Conservation (phyloP, 495 filamentous ascomycete species). For the Clohesyomyces aquaticus region DNA sequence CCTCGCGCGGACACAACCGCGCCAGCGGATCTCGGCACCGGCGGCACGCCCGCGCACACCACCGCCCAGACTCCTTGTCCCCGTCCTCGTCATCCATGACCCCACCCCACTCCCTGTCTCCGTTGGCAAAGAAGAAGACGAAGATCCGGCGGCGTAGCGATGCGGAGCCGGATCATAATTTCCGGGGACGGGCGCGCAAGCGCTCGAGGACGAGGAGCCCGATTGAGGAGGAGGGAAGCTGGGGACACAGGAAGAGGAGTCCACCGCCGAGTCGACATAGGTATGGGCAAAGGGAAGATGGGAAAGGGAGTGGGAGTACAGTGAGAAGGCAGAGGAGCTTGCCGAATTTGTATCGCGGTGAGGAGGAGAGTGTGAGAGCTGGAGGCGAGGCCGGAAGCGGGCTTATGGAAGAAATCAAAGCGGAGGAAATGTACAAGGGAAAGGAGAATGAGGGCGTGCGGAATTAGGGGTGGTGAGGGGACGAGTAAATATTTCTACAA, state of each 20-base stretch:
- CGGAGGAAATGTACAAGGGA: background rate
- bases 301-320: background rate
- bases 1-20: background rate
- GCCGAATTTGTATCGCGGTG: constrained; percentile 21
- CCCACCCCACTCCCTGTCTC: background rate
- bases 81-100: background rate
- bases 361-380: background rate
- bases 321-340: constrained; percentile 23
- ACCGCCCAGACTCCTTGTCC: background rate
- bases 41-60: background rate
- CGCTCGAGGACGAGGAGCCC: background rate
- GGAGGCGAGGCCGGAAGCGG: background rate
- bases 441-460: constrained; percentile 1
- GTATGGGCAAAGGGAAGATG: constrained; percentile 1
- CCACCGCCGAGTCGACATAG: constrained; percentile 23
- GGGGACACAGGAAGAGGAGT: constrained; percentile 11
- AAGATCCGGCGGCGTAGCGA: constrained; percentile 21
- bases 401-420: background rate
- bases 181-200: constrained; percentile 16
- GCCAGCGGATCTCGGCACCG: background rate
- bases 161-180: constrained; percentile 20
- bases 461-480: background rate
- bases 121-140: too few relatives aligned
- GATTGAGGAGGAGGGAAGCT: background rate
- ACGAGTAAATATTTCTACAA: too few relatives aligned